A percentile compares a stretch with the other conserved stretches of the same genome.
These are phyloP conservation scores for Leishmania tropica DNA, from an alignment of 208 protist genomes.

Conservation along the genomic window DNA sequence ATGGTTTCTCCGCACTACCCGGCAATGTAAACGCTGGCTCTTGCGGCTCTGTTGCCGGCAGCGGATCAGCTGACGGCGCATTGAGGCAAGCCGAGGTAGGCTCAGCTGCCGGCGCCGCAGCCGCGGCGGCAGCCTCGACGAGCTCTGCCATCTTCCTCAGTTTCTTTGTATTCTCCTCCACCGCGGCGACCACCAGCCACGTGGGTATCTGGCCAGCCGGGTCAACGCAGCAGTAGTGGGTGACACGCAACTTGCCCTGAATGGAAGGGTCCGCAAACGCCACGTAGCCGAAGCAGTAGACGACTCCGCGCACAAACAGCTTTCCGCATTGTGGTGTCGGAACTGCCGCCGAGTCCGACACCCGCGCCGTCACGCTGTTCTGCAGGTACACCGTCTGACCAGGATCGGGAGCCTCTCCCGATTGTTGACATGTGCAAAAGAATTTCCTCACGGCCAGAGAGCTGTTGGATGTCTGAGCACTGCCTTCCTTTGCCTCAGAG, in stretches of 20 bases:
- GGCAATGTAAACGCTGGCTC: not conserved
- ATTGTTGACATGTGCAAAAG: not conserved
- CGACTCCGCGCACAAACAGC: conserved; percentile 32
- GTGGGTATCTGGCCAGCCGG: conserved; percentile 48
- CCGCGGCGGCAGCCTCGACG: not conserved
- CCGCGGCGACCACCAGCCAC: conserved; percentile 39
- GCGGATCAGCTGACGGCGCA: not conserved
- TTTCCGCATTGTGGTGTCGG: not conserved
- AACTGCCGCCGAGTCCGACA: not conserved
- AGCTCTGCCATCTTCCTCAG: conserved; percentile 26
- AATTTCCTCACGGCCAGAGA: too few species aligned
- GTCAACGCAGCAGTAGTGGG: conserved; percentile 53
- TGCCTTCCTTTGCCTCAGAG: not conserved
- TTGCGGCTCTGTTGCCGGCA: not conserved
- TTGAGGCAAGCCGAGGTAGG: not conserved
- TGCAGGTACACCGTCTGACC: conserved; percentile 29
- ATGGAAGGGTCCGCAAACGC: conserved; percentile 5
- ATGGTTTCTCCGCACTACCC: too few species aligned
- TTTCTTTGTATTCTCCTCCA: conserved; percentile 38
- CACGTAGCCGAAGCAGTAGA: conserved; percentile 52
- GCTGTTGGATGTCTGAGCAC: not conserved
- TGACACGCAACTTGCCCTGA: conserved; percentile 13
- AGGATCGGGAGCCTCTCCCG: not conserved
- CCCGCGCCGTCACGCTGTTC: conserved; percentile 21
- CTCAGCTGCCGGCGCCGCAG: not conserved